Base-by-base conservation (phyloP, 768 basidiomycete genomes). In the Dentipellis fragilis region DNA sequence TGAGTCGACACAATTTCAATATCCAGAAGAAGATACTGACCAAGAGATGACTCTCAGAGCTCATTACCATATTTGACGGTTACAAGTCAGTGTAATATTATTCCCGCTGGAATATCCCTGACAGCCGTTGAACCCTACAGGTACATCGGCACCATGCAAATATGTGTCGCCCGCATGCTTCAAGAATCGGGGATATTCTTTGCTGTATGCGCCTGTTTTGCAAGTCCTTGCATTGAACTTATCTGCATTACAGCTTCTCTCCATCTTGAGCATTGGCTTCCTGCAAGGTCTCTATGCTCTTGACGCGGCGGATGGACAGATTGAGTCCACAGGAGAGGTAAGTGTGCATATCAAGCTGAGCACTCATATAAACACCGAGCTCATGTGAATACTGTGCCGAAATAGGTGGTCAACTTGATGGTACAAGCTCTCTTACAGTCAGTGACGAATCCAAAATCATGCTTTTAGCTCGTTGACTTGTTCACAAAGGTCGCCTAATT, bases 111-210 rank as follows among this genome's bases (percentile, higher is more conserved):
- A 5, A 35, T 11, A 35, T 12, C n/a, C n/a, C n/a, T 37, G 40
- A 46, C 17, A 48, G 19, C 36, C 57, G 10, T 42, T 37, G 51
- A 49, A 34, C 49, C 52, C 49, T 36, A 9, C 52, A 88, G 86
- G 64, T 89, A 89, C 62, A 82, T 97, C 48, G 93, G 93, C 8
- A 93, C 87, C 0, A 84, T 96, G 84, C 92, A 95, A 66, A 92
- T 97, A 29, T 94, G 93, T 58, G 83, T 95, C 1, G 83, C 89
- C 17, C 78, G 92, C 11, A 97, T 97, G 93, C 70, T 97, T 59
- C 85, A 87, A 65, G 93, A 97, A 69, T 93, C 91, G 17, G 85
- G 89, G 3, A 76, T 96, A 49, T 94, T 94, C 73, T 93, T 94
- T 69, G 87, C 87, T 52, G 87, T 94, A 62, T 39, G 78, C 69